Evolutionary conservation across 495 filamentous ascomycete species (phyloP), one percentile per base, ranked within the genome.

Genomic region (Glonium stellatum): DNA sequence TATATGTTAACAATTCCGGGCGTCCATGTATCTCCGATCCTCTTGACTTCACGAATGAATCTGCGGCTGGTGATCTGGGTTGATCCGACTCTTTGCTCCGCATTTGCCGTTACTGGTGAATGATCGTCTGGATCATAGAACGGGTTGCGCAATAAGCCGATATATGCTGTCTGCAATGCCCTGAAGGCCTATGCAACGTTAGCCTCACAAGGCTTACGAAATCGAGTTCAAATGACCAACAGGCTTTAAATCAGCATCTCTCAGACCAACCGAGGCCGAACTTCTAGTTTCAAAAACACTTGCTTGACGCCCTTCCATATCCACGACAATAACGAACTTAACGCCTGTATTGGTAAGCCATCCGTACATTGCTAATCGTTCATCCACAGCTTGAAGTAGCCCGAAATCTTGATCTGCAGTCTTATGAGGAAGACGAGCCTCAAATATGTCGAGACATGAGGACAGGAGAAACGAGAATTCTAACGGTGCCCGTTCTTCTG

Each of bases 271-370:
- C 1, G 77, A 76, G 10, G 63, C 74, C 50, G 66, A 74, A 35
- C 21, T 66, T 66, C 67, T 76, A 21, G 35, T 72, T 21, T 66
- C 67, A 22, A 61, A 65, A 25, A 49, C 66, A 31, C 58, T 67
- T 39, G 65, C 55, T 51, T 69, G 69, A 48, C 80, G 73, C 0
- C 91, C 91, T 52, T 86, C 80, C 77, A 95, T 84, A 71, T 97
- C 93, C 13, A 97, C 86, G 0, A 96, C 83, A 41, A 89, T 83
- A 31, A 97, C 83, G 63, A 98, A 82, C 71, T 89, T 91, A 31
- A 92, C 83, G 5, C 92, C 92, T 5, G 95, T 97, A 71, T 95
- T 97, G n/a, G 93, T 97, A 68, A 96, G 79, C 84, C 89, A 97
- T 60, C 93, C 93, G 77, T 97, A 98, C 57, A 86, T 83, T 18